Evolutionary conservation across 305 asterid genomes (phyloP).

Genomic region (Euphrasia arctica): DNA sequence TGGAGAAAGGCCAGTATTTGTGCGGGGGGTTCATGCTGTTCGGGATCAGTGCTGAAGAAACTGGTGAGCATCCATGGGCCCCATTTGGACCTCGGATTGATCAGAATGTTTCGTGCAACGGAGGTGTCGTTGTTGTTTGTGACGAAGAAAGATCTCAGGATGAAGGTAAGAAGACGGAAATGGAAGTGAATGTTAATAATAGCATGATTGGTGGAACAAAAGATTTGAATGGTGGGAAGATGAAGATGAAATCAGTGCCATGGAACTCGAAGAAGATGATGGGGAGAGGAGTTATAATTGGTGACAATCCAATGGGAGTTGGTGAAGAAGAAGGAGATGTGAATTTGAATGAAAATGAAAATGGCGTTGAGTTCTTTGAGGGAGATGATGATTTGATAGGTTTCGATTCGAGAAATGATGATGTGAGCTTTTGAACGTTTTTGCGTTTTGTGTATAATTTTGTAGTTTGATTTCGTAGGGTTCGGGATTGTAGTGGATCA

Average conservation of each 20-base stretch:
- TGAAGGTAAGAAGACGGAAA: constrained; percentile 10
- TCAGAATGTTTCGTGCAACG: constrained; percentile 13
- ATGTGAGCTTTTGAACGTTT: constrained; percentile 20
- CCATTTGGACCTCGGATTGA: constrained; percentile 31
- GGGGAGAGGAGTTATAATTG: constrained; percentile 47
- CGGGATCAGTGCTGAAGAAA: constrained; percentile 21
- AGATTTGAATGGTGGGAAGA: constrained; percentile 19
- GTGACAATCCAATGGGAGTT: constrained; percentile 22
- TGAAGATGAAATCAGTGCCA: constrained; percentile 37
- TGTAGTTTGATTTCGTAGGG: constrained; percentile 12
- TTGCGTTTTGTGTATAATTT: background rate
- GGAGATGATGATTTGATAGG: constrained; percentile 39
- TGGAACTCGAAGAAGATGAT: constrained; percentile 39
- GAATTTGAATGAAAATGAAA: constrained; percentile 12
- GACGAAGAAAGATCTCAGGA: constrained; percentile 28
- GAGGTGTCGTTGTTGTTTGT: constrained; percentile 9
- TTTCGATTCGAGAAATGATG: constrained; percentile 26
- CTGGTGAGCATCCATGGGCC: constrained; percentile 30
- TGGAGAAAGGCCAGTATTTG: constrained; percentile 44
- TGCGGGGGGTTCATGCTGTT: constrained; percentile 45
- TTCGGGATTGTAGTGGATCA: constrained; percentile 9
- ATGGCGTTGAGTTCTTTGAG: constrained; percentile 22
- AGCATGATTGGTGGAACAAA: background rate
- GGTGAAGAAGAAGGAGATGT: constrained; percentile 19
- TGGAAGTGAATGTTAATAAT: background rate